Evolutionary conservation across 1,284 basidiomycete genomes (phyloP).

Genomic region (Phellopilus nigrolimitatus): DNA sequence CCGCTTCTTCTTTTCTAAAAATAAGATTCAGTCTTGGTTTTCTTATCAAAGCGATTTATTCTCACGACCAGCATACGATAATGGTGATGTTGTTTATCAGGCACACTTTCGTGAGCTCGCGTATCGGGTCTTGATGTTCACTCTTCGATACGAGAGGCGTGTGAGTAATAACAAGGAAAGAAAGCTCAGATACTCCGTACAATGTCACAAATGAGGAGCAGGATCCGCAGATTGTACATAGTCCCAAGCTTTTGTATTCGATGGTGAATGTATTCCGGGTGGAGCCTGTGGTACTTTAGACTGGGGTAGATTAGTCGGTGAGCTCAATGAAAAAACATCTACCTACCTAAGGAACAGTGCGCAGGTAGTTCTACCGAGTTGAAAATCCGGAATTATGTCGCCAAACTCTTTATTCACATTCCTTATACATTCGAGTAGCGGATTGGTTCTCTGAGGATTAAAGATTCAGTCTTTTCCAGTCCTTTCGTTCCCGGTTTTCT

Average conservation of each 20-base stretch:
- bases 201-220: constrained; percentile 92
- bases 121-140: constrained; percentile 86
- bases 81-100: constrained; percentile 91
- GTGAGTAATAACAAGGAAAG: background rate
- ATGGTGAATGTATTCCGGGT: constrained; percentile 94
- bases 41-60: constrained; percentile 21
- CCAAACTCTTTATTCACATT: constrained; percentile 93
- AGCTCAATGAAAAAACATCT: background rate
- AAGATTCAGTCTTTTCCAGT: background rate
- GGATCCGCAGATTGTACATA: constrained; percentile 78
- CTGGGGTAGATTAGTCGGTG: constrained; percentile 38
- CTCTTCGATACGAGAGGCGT: constrained; percentile 45
- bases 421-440: constrained; percentile 77
- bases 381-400: constrained; percentile 91
- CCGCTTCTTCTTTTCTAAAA: constrained; percentile 82
- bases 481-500: background rate
- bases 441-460: constrained; percentile 72
- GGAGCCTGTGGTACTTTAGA: constrained; percentile 91
- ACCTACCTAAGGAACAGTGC: constrained; percentile 83
- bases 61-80: constrained; percentile 89
- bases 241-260: constrained; percentile 84
- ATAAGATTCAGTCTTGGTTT: background rate
- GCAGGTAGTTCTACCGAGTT: constrained; percentile 94
- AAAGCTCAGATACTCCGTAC: constrained; percentile 37
- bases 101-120: constrained; percentile 91